These are phyloP conservation scores for Peronospora belbahrii DNA, from an alignment of 352 stramenopile species.

Conservation along the genomic window DNA sequence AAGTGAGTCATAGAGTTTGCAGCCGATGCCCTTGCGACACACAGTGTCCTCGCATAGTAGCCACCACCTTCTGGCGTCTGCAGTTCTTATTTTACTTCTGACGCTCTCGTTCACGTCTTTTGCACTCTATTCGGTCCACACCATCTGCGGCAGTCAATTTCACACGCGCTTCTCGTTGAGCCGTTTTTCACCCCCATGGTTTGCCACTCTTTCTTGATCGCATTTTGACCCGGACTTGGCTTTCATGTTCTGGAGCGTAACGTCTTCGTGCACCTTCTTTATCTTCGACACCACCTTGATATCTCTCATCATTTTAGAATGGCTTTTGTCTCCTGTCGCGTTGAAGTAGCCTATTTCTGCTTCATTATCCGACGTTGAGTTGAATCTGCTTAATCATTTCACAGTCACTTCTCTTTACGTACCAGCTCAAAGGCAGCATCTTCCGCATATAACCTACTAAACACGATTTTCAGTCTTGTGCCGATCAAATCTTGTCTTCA, in stretches of 20 bases:
- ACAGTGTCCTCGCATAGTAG: constrained; percentile 79
- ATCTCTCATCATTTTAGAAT: constrained; percentile 41
- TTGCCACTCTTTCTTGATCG: constrained; percentile 89
- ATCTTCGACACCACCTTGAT: constrained; percentile 56
- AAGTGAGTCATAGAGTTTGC: constrained; percentile 22
- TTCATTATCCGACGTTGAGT: constrained; percentile 30
- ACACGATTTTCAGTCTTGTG: constrained; percentile 81
- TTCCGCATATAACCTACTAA: constrained; percentile 78
- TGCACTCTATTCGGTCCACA: constrained; percentile 64
- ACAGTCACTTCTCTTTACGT: constrained; percentile 41
- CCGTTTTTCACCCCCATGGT: too few relatives aligned
- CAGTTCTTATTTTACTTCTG: constrained; percentile 75
- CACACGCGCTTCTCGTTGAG: too few relatives aligned
- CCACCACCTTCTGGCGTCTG: constrained; percentile 68
- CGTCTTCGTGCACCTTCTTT: constrained; percentile 62
- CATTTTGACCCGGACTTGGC: constrained; percentile 71
- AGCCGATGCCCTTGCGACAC: constrained; percentile 80
- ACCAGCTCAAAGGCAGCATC: constrained; percentile 79
- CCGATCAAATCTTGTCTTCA: constrained; percentile 72
- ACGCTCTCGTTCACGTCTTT: constrained; percentile 55
- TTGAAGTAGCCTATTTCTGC: constrained; percentile 24
- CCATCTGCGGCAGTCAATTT: too few relatives aligned
- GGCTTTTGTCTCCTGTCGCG: constrained; percentile 32
- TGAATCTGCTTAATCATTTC: constrained; percentile 52
- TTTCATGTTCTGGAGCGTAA: constrained; percentile 69